Conservation (phyloP, 2,329 filamentous ascomycete species). For the Beauveria sp. region DNA sequence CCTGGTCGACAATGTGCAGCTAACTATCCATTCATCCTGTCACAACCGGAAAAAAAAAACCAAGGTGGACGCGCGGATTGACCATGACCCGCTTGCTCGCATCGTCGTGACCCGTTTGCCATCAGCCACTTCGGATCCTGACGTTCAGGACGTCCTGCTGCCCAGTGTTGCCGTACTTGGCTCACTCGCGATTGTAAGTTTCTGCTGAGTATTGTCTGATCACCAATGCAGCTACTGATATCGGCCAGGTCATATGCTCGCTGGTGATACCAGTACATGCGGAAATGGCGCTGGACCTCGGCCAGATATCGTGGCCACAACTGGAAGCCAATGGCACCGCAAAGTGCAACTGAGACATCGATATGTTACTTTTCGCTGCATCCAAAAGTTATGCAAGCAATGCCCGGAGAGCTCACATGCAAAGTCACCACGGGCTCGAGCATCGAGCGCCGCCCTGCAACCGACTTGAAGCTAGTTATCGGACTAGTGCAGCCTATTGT, state of each 20-base stretch:
- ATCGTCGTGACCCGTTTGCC: not conserved
- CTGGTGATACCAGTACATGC: not conserved
- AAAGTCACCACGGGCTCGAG: not conserved
- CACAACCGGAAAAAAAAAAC: not conserved
- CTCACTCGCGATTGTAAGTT: not conserved
- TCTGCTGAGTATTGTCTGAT: not conserved
- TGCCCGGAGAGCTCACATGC: not conserved
- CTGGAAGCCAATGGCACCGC: not conserved
- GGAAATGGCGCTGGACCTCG: not conserved
- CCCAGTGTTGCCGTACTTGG: not conserved
- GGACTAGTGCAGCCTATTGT: not conserved
- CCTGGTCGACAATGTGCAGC: not conserved
- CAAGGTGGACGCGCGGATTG: not conserved
- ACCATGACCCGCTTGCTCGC: not conserved
- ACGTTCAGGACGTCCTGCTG: not conserved
- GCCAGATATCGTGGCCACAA: not conserved
- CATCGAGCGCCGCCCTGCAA: not conserved
- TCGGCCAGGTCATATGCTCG: not conserved
- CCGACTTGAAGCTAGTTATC: not conserved
- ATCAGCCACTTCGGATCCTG: not conserved
- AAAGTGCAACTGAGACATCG: not conserved
- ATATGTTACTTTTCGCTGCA: not conserved
- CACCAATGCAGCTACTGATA: not conserved
- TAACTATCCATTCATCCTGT: not conserved
- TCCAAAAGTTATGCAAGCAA: not conserved